phyloP scores from a whole-genome alignment of 2,329 filamentous ascomycete species.

The Cytospora paraplurivora region DNA sequence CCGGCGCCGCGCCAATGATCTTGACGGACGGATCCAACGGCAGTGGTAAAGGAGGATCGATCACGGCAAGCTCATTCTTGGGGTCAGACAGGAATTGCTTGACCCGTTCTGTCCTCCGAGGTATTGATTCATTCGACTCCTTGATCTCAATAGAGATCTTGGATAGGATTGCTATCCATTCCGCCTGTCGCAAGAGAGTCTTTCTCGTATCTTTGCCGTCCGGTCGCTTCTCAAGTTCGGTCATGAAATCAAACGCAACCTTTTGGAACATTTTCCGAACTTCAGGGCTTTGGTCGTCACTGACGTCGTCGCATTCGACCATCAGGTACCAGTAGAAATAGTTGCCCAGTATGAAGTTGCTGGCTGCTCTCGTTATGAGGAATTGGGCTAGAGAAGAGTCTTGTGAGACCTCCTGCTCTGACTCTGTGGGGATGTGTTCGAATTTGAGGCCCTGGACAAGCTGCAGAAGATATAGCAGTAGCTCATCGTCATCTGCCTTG shows the following conservation, averaged over 20 bases:
- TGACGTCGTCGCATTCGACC: conserved; percentile 90
- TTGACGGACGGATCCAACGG: conserved; percentile 84
- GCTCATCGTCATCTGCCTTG: conserved; percentile 89
- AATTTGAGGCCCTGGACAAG: conserved; percentile 96
- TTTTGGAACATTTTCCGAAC: conserved; percentile 87
- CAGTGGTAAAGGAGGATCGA: conserved; percentile 84
- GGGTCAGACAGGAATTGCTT: conserved; percentile 85
- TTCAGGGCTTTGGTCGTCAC: conserved; percentile 70
- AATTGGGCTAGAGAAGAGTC: conserved; percentile 89
- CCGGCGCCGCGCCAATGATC: conserved; percentile 77
- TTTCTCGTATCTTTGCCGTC: conserved; percentile 74
- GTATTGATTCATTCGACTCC: conserved; percentile 73
- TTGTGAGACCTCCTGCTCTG: conserved; percentile 62
- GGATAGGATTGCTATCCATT: conserved; percentile 82
- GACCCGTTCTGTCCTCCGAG: conserved; percentile 78
- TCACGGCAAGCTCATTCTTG: conserved; percentile 81
- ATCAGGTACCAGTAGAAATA: conserved; percentile 98
- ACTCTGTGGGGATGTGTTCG: conserved; percentile 70
- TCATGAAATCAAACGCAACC: conserved; percentile 96
- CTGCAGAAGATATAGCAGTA: conserved; percentile 88
- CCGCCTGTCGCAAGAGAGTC: conserved; percentile 80
- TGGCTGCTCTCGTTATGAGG: conserved; percentile 81
- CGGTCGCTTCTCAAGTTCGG: conserved; percentile 72
- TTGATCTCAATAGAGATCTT: conserved; percentile 90
- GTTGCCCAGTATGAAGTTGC: conserved; percentile 88